A percentile compares a stretch with the other conserved stretches of the same genome.
Conservation (phyloP, 257 asterid species). For the Solanum peruvianum region DNA sequence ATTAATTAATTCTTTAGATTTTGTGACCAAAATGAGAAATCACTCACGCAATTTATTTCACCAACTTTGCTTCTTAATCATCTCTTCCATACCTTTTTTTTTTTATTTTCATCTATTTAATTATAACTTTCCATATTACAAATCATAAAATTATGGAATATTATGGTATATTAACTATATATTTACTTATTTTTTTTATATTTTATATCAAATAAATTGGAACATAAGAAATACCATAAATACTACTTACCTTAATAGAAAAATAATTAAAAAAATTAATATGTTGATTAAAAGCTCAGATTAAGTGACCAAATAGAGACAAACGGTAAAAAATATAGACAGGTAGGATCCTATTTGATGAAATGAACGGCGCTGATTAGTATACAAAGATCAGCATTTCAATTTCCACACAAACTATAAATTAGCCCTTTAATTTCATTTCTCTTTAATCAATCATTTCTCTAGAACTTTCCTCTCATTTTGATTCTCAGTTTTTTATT, state of each 20-base stretch:
- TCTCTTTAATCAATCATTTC: not conserved
- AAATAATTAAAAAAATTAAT: too few species aligned
- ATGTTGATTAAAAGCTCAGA: not conserved
- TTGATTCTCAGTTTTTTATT: not conserved
- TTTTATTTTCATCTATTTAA: too few species aligned
- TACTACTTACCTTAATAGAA: not conserved
- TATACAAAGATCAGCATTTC: not conserved
- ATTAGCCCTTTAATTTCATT: not conserved
- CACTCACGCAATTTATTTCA: not conserved
- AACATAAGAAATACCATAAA: too few species aligned
- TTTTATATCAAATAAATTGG: too few species aligned
- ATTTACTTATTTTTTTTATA: too few species aligned
- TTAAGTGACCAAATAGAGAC: not conserved
- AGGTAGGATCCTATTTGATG: not conserved
- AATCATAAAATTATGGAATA: too few species aligned
- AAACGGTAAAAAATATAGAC: not conserved
- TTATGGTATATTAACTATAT: too few species aligned
- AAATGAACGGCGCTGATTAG: not conserved
- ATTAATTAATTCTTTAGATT: too few species aligned
- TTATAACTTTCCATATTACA: not conserved
- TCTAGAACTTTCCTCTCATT: not conserved
- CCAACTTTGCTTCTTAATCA: too few species aligned
- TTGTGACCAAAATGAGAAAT: not conserved
- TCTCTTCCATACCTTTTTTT: not conserved
- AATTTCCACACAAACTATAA: slow-evolving; percentile 1